These are phyloP conservation scores for Akanthomyces muscarius DNA, from an alignment of 2,329 filamentous ascomycete genomes.

Conservation along the genomic window DNA sequence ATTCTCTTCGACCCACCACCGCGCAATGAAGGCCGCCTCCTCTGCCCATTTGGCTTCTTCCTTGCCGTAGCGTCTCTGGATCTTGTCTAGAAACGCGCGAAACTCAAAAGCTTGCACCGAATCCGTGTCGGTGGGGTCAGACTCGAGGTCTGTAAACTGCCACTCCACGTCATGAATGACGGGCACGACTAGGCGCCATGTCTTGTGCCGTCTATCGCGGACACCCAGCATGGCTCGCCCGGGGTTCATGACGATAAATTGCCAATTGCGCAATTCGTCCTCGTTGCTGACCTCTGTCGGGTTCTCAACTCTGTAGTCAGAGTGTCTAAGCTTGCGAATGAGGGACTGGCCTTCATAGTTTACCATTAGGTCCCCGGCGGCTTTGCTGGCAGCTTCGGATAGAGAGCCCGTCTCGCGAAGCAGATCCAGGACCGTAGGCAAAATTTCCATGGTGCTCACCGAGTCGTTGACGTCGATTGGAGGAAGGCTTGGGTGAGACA, in stretches of 20 bases:
- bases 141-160: conserved; percentile 14
- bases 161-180: conserved; percentile 22
- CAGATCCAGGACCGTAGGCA: conserved; percentile 34
- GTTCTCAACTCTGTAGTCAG: conserved; percentile 9
- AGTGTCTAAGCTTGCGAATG: conserved; percentile 24
- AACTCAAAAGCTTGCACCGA: conserved; percentile 16
- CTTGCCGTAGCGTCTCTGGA: neutral
- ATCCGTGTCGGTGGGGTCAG: conserved; percentile 14
- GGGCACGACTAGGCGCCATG: conserved; percentile 26
- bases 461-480: conserved; percentile 29
- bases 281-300: conserved; percentile 12
- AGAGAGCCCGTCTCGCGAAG: conserved; percentile 33
- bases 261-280: conserved; percentile 24
- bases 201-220: conserved; percentile 21
- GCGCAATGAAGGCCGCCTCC: conserved; percentile 30
- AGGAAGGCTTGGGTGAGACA: conserved; percentile 33
- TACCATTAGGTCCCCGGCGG: conserved; percentile 28
- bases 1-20: conserved; percentile 36
- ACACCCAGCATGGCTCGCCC: conserved; percentile 24
- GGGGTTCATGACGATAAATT: conserved; percentile 26
- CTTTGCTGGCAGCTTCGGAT: conserved; percentile 24
- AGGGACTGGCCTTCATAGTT: conserved; percentile 36
- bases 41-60: conserved; percentile 19
- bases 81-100: neutral
- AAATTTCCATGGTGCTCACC: conserved; percentile 30